A percentile compares a stretch with the other conserved stretches of the same genome.
Evolutionary conservation across 441 rosid genomes (phyloP).

Genomic region (Populus tomentosa): DNA sequence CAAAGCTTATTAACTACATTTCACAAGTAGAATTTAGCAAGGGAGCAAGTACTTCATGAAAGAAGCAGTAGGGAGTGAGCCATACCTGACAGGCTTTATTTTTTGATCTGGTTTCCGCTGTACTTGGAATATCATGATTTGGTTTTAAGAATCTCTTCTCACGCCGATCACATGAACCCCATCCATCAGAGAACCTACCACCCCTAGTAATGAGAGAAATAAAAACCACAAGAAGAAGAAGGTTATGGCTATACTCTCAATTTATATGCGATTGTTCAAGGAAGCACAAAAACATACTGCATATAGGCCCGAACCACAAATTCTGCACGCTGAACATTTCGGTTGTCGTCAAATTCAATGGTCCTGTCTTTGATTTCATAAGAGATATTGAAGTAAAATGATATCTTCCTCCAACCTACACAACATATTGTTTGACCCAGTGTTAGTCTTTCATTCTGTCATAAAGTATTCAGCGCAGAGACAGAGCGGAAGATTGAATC

Average conservation of each 20-base stretch:
- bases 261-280: neutral
- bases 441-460: constrained; percentile 10
- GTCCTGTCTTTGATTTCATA: constrained; percentile 85
- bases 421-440: constrained; percentile 10
- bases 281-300: constrained; percentile 59
- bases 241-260: neutral
- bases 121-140: constrained; percentile 86
- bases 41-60: neutral
- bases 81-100: constrained; percentile 88
- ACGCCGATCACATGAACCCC: constrained; percentile 92
- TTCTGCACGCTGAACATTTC: constrained; percentile 90
- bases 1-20: neutral
- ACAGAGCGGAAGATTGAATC: neutral
- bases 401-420: constrained; percentile 97
- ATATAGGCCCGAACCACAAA: constrained; percentile 78
- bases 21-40: neutral
- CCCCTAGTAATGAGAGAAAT: constrained; percentile 44
- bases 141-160: constrained; percentile 87
- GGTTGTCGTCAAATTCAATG: constrained; percentile 79
- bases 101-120: constrained; percentile 95
- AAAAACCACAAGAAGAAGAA: neutral
- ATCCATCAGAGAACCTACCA: constrained; percentile 87
- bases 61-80: constrained; percentile 4
- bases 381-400: constrained; percentile 85
- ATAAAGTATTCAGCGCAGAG: neutral